Percentiles rank a stretch among this genome's conserved stretches.
Conservation (phyloP, 768 basidiomycete species). For the Auricularia heimuer region DNA sequence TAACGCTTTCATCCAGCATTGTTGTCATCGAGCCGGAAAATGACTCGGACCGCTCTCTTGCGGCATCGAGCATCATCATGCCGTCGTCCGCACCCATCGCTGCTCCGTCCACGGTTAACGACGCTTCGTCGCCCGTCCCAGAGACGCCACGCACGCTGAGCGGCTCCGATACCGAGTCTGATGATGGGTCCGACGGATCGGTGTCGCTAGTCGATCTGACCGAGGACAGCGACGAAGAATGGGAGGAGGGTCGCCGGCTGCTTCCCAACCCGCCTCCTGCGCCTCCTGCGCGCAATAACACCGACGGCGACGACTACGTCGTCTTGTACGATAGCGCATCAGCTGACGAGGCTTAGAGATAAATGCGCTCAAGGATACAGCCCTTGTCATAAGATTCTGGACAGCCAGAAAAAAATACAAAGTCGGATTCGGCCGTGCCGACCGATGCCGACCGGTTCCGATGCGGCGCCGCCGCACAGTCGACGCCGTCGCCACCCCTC, state of each 20-base stretch:
- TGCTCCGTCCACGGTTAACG: conserved; percentile 6
- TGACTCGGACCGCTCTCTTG: conserved; percentile 36
- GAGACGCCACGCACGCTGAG: conserved; percentile 5
- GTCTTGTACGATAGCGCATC: conserved; percentile 60
- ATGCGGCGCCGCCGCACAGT: no score
- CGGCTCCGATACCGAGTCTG: conserved; percentile 28
- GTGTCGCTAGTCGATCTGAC: conserved; percentile 47
- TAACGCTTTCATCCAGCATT: conserved; percentile 34
- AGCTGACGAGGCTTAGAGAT: conserved; percentile 31
- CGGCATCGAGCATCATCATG: conserved; percentile 66
- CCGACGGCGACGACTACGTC: conserved; percentile 49
- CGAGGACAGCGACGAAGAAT: conserved; percentile 47
- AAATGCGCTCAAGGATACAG: background rate
- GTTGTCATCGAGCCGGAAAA: conserved; percentile 46
- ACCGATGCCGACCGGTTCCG: no score
- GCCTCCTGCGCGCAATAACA: background rate
- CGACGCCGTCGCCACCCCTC: no score
- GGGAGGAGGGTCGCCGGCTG: conserved; percentile 42
- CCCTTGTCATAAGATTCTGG: no score
- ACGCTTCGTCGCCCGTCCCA: conserved; percentile 12
- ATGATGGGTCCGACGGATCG: conserved; percentile 23
- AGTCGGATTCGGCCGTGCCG: no score
- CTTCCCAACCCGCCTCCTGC: conserved; percentile 15
- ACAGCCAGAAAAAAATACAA: no score
- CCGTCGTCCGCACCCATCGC: conserved; percentile 28